These are phyloP conservation scores for Aspergillus floridensis DNA, from an alignment of 2,329 filamentous ascomycete species.

Conservation along the genomic window DNA sequence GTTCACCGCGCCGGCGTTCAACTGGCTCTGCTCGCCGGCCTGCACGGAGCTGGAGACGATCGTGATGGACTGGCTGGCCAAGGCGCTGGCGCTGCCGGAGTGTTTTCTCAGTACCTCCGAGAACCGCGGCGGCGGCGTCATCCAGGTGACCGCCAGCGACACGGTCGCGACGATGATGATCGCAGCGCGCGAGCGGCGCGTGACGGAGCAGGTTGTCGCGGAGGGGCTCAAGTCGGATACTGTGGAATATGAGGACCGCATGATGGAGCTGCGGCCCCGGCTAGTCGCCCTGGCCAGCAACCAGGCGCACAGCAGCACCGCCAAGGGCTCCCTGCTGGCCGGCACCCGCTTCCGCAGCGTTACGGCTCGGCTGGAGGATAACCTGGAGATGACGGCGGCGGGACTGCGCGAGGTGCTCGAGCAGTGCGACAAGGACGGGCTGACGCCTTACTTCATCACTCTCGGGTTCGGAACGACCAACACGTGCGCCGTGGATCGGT, in stretches of 20 bases:
- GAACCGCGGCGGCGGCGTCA: slow-evolving; percentile 75
- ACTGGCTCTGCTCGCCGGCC: slow-evolving; percentile 92
- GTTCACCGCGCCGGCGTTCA: slow-evolving; percentile 89
- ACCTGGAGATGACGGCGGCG: slow-evolving; percentile 67
- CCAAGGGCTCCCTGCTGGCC: slow-evolving; percentile 82
- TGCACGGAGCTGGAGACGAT: slow-evolving; percentile 92
- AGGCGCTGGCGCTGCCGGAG: slow-evolving; percentile 68
- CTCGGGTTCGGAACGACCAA: slow-evolving; percentile 82
- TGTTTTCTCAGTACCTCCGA: slow-evolving; percentile 71
- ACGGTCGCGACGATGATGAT: slow-evolving; percentile 83
- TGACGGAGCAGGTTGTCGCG: slow-evolving; percentile 58
- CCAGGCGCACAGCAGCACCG: slow-evolving; percentile 77
- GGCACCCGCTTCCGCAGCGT: slow-evolving; percentile 78
- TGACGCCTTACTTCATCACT: slow-evolving; percentile 84
- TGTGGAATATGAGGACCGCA: slow-evolving; percentile 66
- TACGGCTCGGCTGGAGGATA: slow-evolving; percentile 59
- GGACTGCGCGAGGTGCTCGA: slow-evolving; percentile 62
- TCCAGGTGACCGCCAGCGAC: slow-evolving; percentile 87
- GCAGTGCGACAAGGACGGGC: slow-evolving; percentile 63
- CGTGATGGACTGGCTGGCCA: slow-evolving; percentile 86
- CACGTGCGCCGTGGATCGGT: slow-evolving; percentile 83
- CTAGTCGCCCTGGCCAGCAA: slow-evolving; percentile 80
- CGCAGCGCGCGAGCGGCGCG: slow-evolving; percentile 77
- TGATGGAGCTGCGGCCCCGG: slow-evolving; percentile 63
- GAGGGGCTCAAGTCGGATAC: slow-evolving; percentile 46